Evolutionary conservation across 441 rosid species (phyloP).

Genomic region (Erodium texanum): DNA sequence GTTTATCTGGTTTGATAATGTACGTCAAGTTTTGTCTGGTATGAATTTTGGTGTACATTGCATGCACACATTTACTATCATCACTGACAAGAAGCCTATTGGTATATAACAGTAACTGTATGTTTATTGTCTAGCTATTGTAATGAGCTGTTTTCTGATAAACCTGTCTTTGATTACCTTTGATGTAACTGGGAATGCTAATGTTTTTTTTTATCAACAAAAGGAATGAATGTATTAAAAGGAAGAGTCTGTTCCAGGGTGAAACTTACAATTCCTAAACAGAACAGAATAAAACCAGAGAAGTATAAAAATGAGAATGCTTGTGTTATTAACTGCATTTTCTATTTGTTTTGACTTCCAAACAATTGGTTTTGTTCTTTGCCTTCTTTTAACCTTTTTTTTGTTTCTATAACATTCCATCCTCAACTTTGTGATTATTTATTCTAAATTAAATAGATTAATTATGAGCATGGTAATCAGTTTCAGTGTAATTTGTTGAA

Average conservation of each 20-base stretch:
- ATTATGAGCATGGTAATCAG: not conserved
- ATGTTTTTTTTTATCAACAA: not conserved
- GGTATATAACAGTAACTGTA: not conserved
- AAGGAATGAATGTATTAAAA: no score
- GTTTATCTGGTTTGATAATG: constrained; percentile 9
- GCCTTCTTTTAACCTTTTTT: not conserved
- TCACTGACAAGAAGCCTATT: not conserved
- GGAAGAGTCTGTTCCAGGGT: no score
- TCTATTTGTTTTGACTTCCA: not conserved
- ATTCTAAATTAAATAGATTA: not conserved
- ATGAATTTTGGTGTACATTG: not conserved
- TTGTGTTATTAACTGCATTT: not conserved
- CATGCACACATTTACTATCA: not conserved
- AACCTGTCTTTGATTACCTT: not conserved
- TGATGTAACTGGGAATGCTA: not conserved
- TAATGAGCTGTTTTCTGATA: not conserved
- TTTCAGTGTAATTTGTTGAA: not conserved
- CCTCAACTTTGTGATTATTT: not conserved
- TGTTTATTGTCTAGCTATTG: not conserved
- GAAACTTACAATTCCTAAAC: no score
- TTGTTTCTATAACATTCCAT: not conserved
- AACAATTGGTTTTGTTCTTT: not conserved
- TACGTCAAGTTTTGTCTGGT: not conserved
- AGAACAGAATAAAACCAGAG: no score
- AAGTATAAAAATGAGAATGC: no score